Evolutionary conservation across 768 basidiomycete species (phyloP), one percentile per base, ranked within the genome.

Genomic region (Tricholoma hemisulphureum): DNA sequence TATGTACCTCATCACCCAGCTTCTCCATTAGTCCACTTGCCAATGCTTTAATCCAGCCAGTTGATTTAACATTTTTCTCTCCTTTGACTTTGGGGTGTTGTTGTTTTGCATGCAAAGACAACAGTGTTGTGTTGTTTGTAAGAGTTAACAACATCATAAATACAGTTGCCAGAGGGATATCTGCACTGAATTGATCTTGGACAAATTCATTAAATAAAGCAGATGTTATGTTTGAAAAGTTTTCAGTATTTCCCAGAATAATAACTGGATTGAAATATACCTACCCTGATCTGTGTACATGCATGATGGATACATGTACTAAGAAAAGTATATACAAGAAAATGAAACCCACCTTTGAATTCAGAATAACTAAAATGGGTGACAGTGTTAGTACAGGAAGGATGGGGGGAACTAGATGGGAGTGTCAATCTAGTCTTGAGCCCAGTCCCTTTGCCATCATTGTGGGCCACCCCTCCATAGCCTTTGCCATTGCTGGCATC

Each of bases 41-140:
- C 45, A 61, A 59, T 16, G 32, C 58, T 61, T 59, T 61, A 3
- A 61, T 58, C 60, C 60, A 61, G 16, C 51, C 58, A 45, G 51
- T 26, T 21, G 39, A 45, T 24, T 32, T 13, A 16, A 46, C 34
- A 21, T 16, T 29, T 7, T 21, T 52, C 37, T 61, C 60, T 16
- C 49, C 53, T n/a, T 6, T 10, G 5, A 24, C 41, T 24, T 32
- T 24, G 20, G 58, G 58, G 50, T 54, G 45, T 20, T 59, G 53
- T 51, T 63, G 61, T 13, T 34, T 43, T 18, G 51, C 59, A 61
- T 63, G 61, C 23, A 63, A 34, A 21, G 56, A 62, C 29, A 63
- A 45, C 23, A 63, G 11, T 24, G 58, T 57, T 13, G 52, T 28
- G 52, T 63, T 63, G 31, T 46, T 51, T 10, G 49, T 54, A 11